Base-by-base conservation (phyloP, 1,284 basidiomycete genomes). In the Leccinum subrobustum region DNA sequence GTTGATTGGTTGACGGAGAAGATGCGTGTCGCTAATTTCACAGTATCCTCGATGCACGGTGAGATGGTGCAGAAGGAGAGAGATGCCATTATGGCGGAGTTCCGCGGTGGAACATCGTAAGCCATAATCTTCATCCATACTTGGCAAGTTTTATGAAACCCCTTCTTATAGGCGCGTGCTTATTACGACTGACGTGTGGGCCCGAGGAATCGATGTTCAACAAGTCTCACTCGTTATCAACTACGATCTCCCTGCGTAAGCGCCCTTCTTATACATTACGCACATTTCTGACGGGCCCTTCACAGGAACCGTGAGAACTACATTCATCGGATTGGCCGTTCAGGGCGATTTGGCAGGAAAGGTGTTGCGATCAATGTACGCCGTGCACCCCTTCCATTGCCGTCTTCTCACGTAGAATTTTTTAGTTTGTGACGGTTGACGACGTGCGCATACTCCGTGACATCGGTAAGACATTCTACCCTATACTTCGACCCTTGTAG, bases 1-100 rank as follows among this genome's bases (percentile, higher is more conserved):
- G 96, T 99, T 61, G 97, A 99, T 75, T 99, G 97, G 96, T 76
- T 99, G 60, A 97, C 96, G 44, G 95, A 98, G 78, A 99, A 99
- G 79, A 96, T 99, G 93, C 89, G 95, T 61, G 89, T 92, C 54
- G 93, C 94, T 37, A 96, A 97, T 77, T 98, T 98, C 71, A 98
- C 96, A 18, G 95, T 97, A 27, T 93, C 92, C 23, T 91, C 91
- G n/a, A 95, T 96, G 93, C 95, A 97, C 67, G 97, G 97, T 62
- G 96, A 99, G 77, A 98, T 98, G 96, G 92, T 91, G 12, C 97
- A 99, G 77, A 96, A 96, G 77, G 96, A 99, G 77, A 89, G 96
- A 65, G 97, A 99, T 67, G 92, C 95, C 35, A 98, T 99, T 75
- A 99, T 99, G 97, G 87, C 89, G 60, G 97, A 99, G 76, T 99